Base-by-base conservation (phyloP, 352 stramenopile species). In the Globisporangium cystogenes region DNA sequence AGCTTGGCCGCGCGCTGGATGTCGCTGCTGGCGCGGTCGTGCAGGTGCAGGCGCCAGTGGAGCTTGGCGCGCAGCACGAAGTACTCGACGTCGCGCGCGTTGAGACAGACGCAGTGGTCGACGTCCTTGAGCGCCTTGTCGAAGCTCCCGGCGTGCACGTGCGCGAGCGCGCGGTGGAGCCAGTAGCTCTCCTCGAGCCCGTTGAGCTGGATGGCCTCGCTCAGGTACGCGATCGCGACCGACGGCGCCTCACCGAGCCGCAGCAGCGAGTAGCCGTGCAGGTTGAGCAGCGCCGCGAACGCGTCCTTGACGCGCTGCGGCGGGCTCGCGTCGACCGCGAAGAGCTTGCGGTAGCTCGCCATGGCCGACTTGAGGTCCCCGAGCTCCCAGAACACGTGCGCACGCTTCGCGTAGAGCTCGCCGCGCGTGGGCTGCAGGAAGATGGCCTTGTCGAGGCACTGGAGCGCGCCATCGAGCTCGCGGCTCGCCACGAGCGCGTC, bases 61-160 rank as follows among this genome's bases (percentile, higher is more conserved):
- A 95, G 64, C 59, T 91, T 91, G 21, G 82, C 80, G 1, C 84
- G 76, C 50, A 95, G 60, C 21, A 92, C 76, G 63, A 90, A 87
- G 52, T 90, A 90, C 67, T 92, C 82, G 62, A 86, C 82, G 41
- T 95, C 81, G 7, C 64, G 58, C 14, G 60, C 68, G 42, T 94
- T 87, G 33, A 94, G 63, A 36, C 77, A 87, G 23, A 91, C 82
- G 39, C 82, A 90, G 64, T 93, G 82, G 56, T 90, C 80, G 11
- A 88, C 67, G 53, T 93, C 82, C 42, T 77, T 72, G 4, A 92
- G 72, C 7, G 84, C 82, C 53, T 87, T 87, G 15, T 90, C 81
- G n/a, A 85, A 78, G 55, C 57, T 55, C 24, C 70, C 60, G 10
- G 70, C 63, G 7, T 86, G 63, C 48, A 91, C 84, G 46, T 88